Evolutionary conservation across 306 rosid species (phyloP).

Genomic region (Vicia faba): DNA sequence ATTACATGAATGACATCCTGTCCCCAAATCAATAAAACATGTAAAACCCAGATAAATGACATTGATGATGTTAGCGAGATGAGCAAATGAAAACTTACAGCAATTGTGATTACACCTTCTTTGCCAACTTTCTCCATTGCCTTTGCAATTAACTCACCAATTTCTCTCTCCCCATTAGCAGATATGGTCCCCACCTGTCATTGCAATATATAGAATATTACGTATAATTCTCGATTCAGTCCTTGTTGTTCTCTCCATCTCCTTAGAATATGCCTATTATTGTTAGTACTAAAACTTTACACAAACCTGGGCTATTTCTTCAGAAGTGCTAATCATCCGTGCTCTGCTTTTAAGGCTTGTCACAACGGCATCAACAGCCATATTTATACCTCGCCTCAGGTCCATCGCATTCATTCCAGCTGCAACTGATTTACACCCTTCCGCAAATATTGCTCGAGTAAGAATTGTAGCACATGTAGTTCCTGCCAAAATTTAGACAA

Average conservation of each 20-base stretch:
- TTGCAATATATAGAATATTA: neutral
- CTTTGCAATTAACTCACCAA: constrained; percentile 93
- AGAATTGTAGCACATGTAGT: constrained; percentile 94
- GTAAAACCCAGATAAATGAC: neutral
- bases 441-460: constrained; percentile 81
- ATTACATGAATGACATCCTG: neutral
- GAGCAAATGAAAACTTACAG: constrained; percentile 54
- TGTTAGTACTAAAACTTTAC: neutral
- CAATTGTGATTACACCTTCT: constrained; percentile 92
- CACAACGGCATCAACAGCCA: constrained; percentile 93
- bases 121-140: constrained; percentile 99
- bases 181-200: constrained; percentile 93
- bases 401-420: constrained; percentile 99
- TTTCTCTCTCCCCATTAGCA: constrained; percentile 91
- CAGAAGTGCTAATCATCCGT: constrained; percentile 91
- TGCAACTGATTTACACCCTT: constrained; percentile 98
- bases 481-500: constrained; percentile 52
- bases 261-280: constrained; percentile 9
- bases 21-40: neutral
- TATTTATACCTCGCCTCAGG: constrained; percentile 81
- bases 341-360: constrained; percentile 89
- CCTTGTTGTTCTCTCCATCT: neutral
- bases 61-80: neutral
- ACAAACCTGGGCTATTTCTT: constrained; percentile 94
- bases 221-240: neutral